A percentile compares a stretch with the other conserved stretches of the same genome.
Evolutionary conservation across 257 asterid genomes (phyloP).

Genomic region (Jacaranda copaia): DNA sequence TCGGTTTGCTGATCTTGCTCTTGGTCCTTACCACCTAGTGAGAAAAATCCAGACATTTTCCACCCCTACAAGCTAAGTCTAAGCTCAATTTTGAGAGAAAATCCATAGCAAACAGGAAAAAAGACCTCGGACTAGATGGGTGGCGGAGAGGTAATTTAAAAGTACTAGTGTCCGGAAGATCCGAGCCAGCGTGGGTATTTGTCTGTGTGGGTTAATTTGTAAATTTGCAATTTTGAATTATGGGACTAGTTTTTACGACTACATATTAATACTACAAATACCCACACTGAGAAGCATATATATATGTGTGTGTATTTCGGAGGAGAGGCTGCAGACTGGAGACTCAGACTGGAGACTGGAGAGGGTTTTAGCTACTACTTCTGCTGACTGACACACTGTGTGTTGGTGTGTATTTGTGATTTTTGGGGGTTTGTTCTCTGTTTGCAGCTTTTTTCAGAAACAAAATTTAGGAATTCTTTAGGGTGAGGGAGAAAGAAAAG

Average conservation of each 20-base stretch:
- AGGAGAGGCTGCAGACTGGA: conserved; percentile 26
- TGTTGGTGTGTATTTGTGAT: conserved; percentile 26
- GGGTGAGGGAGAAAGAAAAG: conserved; percentile 35
- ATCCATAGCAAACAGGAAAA: conserved; percentile 51
- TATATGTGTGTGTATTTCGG: not conserved
- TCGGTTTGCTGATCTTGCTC: conserved; percentile 36
- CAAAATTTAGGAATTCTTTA: conserved; percentile 44
- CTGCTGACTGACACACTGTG: conserved; percentile 40
- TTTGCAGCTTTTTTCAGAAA: conserved; percentile 47
- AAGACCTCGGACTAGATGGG: conserved; percentile 30
- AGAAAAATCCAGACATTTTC: conserved; percentile 72
- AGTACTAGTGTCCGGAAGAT: conserved; percentile 14
- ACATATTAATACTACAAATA: conserved; percentile 21
- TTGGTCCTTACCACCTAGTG: conserved; percentile 52
- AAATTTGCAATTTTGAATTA: conserved; percentile 25
- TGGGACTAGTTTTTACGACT: not conserved
- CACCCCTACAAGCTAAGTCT: conserved; percentile 47
- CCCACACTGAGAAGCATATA: not conserved
- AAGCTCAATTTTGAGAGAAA: conserved; percentile 45
- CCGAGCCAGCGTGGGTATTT: conserved; percentile 22
- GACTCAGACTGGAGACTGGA: conserved; percentile 21
- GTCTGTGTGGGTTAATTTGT: conserved; percentile 27
- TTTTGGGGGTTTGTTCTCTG: conserved; percentile 42
- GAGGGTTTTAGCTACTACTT: conserved; percentile 37
- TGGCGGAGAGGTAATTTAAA: not conserved